phyloP scores from a whole-genome alignment of 2,329 filamentous ascomycete genomes.

The Venturia carpophila region DNA sequence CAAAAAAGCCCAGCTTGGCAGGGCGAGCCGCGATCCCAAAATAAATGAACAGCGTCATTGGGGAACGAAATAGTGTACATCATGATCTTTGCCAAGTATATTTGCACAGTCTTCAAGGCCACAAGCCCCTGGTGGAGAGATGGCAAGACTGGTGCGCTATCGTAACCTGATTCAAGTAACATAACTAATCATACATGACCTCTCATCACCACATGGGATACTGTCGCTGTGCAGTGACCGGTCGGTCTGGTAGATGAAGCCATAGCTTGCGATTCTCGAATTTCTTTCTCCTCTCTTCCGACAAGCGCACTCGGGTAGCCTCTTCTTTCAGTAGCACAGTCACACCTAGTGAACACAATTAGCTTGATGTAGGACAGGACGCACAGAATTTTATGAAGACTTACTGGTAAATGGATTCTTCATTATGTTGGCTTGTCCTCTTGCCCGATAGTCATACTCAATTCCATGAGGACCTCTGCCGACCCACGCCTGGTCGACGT shows the following conservation, averaged over 20 bases:
- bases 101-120: not conserved
- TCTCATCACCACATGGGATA: conserved; percentile 76
- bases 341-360: conserved; percentile 48
- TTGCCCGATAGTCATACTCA: conserved; percentile 63
- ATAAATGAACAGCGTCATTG: not conserved
- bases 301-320: conserved; percentile 73
- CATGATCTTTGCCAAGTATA: not conserved
- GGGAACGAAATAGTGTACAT: not conserved
- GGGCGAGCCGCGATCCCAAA: not conserved
- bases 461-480: conserved; percentile 60
- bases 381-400: conserved; percentile 30
- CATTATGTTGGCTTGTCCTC: conserved; percentile 62
- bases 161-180: not conserved
- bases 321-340: conserved; percentile 87
- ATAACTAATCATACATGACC: too few species aligned
- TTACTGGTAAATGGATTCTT: conserved; percentile 66
- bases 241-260: conserved; percentile 80
- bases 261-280: conserved; percentile 69
- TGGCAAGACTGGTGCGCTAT: not conserved
- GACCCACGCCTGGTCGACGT: conserved; percentile 90
- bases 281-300: conserved; percentile 70
- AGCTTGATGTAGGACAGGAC: not conserved
- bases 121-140: not conserved
- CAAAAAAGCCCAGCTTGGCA: not conserved
- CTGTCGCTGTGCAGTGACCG: conserved; percentile 73